Base-by-base conservation (phyloP, 345 rosid species). In the Pistacia atlantica region DNA sequence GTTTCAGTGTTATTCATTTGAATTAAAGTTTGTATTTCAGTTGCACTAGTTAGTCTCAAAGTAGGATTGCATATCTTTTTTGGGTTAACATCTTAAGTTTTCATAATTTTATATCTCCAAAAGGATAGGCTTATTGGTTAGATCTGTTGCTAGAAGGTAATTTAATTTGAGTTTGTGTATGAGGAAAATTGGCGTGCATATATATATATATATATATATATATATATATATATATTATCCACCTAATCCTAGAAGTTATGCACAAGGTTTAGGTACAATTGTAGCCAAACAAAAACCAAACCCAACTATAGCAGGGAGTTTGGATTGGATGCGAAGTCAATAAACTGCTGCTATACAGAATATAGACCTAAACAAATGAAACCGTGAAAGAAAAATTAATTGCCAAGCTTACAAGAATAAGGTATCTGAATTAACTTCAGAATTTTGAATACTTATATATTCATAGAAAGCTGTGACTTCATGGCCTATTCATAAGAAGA, bases 401-500 rank as follows among this genome's bases (percentile, higher is more conserved):
- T 42, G 22, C 55, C 65, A 72, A 72, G 56, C 18, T n/a, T 55
- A 48, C 57, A 49, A 7, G 37, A 67, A 48, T 48, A 67, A 22
- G 2, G 38, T 25, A 22, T 56, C 20, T 48, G 28, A 69, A 52
- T 69, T 69, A 28, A 1, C 18, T 4, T 69, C 25, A 3, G 13
- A 68, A 13, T 12, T 17, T n/a, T 8, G 28, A 65, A 17, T 38
- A 20, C 9, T 5, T 14, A 25, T 68, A 28, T 71, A 12, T 38
- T 42, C 54, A 56, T 16, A 11, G 37, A 38, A 12, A 38, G 65
- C 2, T 28, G 13, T 0, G 38, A 67, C n/a, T 71, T 71, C 35
- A 42, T 71, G 8, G 65, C 46, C n/a, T 37, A 38, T 20, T 58
- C 65, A 35, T 20, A 10, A 20, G n/a, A 71, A 71, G 74, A 56